Base-by-base conservation (phyloP, 495 filamentous ascomycete species). In the Aspergillus haitiensis region DNA sequence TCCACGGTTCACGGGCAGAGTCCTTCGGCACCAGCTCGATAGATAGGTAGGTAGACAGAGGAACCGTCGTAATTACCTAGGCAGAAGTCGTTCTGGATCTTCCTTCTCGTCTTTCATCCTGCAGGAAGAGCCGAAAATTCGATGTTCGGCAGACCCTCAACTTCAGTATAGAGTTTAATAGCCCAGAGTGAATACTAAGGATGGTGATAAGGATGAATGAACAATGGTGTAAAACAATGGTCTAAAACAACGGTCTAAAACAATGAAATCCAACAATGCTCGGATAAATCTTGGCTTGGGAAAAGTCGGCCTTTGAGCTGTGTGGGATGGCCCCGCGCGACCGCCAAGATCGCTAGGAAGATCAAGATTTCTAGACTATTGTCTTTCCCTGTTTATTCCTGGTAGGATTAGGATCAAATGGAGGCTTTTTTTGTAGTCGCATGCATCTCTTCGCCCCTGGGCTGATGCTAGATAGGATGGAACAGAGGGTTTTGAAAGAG, bases 261-360 rank as follows among this genome's bases (percentile, higher is more conserved):
- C 21, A 27, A 27, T 27, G 21, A 3, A 27, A 27, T 27, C 21
- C 21, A 27, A 27, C 21, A 40, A 40, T 40, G 37, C n/a, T n/a
- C n/a, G 15, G 15, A 47, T 7, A 47, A 46, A 46, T 46, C 27
- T 16, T 21, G 9, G 44, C 21, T 3, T 15, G 44, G n/a, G 5
- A 18, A 8, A 21, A 10, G 44, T 21, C 15, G 12, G 44, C n/a
- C 54, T 27, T 12, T 42, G 50, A 47, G 49, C 15, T 52, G 6
- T 21, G 21, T 27, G 21, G 3, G 21, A 27, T 27, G n/a, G 50
- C 46, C 35, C 36, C 42, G 40, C 32, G 47, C 55, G 34, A 34
- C 42, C 47, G 64, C 65, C 65, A 67, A 67, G 65, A 32, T 12
- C 4, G 50, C 64, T 55, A 64, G 64, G 64, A 50, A 33, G 56